Percentiles rank a stretch among this genome's conserved stretches.
phyloP scores from a whole-genome alignment of 306 rosid species.

The Trifolium pratense region DNA sequence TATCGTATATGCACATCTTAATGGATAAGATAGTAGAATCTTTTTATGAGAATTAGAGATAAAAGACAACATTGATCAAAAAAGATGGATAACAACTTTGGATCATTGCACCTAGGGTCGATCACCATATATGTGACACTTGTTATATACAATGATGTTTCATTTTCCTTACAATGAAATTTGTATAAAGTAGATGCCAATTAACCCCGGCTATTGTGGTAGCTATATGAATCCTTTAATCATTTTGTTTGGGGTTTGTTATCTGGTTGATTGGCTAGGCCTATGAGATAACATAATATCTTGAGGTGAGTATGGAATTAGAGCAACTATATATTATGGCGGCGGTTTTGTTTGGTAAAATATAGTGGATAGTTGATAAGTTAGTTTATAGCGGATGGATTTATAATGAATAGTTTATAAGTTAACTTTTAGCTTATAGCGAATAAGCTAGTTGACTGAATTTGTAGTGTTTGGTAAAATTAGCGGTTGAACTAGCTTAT shows the following conservation, averaged over 20 bases:
- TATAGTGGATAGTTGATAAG: too few relatives aligned
- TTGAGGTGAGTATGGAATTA: too few relatives aligned
- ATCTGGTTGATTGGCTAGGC: too few relatives aligned
- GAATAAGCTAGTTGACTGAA: too few relatives aligned
- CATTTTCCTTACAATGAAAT: background rate
- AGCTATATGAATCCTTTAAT: background rate
- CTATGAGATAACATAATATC: too few relatives aligned
- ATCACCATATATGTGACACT: slow-evolving; percentile 1
- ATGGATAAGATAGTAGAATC: slow-evolving; percentile 35
- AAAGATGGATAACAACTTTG: slow-evolving; percentile 12
- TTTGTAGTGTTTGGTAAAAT: too few relatives aligned
- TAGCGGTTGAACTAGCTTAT: too few relatives aligned
- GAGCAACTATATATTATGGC: too few relatives aligned
- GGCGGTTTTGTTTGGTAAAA: too few relatives aligned
- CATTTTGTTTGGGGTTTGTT: background rate
- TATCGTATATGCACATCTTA: slow-evolving; percentile 15
- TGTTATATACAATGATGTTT: background rate
- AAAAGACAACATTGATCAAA: slow-evolving; percentile 10
- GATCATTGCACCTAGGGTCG: background rate
- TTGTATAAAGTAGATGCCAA: background rate
- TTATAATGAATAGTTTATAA: too few relatives aligned
- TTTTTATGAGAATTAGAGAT: slow-evolving; percentile 17
- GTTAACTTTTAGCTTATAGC: too few relatives aligned
- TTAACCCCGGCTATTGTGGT: background rate
- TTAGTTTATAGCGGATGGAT: too few relatives aligned